Conservation (phyloP, 2,329 filamentous ascomycete species). For the Neonectria sp. region DNA sequence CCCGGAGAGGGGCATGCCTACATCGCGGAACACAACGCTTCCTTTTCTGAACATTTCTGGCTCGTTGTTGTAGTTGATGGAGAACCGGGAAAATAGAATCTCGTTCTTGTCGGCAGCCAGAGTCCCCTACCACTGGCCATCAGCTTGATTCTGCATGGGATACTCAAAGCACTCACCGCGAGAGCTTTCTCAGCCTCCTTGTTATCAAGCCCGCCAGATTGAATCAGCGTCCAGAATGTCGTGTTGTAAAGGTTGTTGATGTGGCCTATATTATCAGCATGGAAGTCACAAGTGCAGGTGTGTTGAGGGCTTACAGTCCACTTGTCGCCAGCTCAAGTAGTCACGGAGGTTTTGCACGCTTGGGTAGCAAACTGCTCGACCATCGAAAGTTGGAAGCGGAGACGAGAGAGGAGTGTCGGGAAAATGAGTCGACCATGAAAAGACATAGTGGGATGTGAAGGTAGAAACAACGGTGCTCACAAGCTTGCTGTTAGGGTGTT, state of each 20-base stretch:
- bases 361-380: slow-evolving; percentile 91
- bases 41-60: slow-evolving; percentile 94
- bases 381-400: slow-evolving; percentile 92
- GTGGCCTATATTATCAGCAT: slow-evolving; percentile 73
- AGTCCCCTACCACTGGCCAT: slow-evolving; percentile 74
- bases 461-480: slow-evolving; percentile 92
- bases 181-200: slow-evolving; percentile 87
- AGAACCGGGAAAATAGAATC: slow-evolving; percentile 89
- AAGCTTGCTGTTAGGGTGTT: slow-evolving; percentile 76
- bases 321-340: slow-evolving; percentile 98
- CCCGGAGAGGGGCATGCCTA: slow-evolving; percentile 55
- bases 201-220: slow-evolving; percentile 80
- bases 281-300: not conserved
- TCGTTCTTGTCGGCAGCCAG: slow-evolving; percentile 93
- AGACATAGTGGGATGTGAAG: slow-evolving; percentile 92
- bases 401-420: slow-evolving; percentile 77
- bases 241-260: slow-evolving; percentile 99
- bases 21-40: slow-evolving; percentile 89
- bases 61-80: slow-evolving; percentile 98
- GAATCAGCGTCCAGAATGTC: slow-evolving; percentile 92
- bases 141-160: not conserved
- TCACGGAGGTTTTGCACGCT: slow-evolving; percentile 86
- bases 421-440: slow-evolving; percentile 85
- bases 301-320: slow-evolving; percentile 79
- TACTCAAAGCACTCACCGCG: slow-evolving; percentile 66